Conservation (phyloP, 163 green algal genomes). For the Trebouxiophyceae sp. region DNA sequence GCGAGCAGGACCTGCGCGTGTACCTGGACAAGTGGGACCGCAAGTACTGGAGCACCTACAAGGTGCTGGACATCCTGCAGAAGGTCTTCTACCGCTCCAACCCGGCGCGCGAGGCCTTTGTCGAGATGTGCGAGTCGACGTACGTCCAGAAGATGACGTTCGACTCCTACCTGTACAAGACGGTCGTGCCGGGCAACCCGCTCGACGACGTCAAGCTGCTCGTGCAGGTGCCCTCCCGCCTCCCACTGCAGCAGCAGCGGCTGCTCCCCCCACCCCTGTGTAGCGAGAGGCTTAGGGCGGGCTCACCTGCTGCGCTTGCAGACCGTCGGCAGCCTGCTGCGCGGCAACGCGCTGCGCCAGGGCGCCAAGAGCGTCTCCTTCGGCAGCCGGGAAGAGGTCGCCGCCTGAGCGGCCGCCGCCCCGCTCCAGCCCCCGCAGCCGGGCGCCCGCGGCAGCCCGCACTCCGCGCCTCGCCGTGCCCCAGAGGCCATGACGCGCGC, state of each 20-base stretch:
- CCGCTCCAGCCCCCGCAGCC: too few species aligned
- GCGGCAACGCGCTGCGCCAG: conserved; percentile 86
- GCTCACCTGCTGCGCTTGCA: conserved; percentile 16
- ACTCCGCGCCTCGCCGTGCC: too few species aligned
- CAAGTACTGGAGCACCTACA: conserved; percentile 98
- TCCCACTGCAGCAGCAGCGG: conserved; percentile 29
- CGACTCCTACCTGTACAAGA: conserved; percentile 98
- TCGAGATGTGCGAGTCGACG: conserved; percentile 93
- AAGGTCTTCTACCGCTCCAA: conserved; percentile 90
- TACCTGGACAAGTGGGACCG: conserved; percentile 92
- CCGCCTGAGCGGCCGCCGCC: too few species aligned
- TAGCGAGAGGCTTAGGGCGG: too few species aligned
- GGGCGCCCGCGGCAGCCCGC: too few species aligned
- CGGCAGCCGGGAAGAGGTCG: conserved; percentile 23
- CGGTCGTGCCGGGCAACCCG: conserved; percentile 92
- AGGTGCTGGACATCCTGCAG: conserved; percentile 99
- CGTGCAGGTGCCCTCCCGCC: conserved; percentile 7
- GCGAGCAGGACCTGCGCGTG: conserved; percentile 77
- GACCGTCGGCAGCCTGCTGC: conserved; percentile 83
- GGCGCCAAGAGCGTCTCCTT: conserved; percentile 68
- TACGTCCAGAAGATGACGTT: conserved; percentile 99
- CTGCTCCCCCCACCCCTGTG: neutral
- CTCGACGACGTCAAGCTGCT: conserved; percentile 83
- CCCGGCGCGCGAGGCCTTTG: conserved; percentile 96
- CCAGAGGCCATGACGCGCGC: too few species aligned